These are phyloP conservation scores for Aegilops sharonensis DNA, from an alignment of 176 grass and related monocot species.

Conservation along the genomic window DNA sequence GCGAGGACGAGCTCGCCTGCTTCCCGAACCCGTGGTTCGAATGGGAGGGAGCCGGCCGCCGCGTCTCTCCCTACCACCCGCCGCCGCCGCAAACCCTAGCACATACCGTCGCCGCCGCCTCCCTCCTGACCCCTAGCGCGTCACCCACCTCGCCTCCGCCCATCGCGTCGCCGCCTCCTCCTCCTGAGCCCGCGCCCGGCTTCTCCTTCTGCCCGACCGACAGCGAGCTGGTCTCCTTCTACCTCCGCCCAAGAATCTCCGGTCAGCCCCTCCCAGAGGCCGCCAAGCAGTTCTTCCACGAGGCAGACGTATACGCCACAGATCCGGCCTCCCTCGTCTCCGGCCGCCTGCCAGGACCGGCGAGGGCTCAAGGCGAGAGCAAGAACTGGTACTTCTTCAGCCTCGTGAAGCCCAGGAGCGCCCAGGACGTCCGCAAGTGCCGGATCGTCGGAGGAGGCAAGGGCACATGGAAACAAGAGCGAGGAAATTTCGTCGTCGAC, in stretches of 20 bases:
- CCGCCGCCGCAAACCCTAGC: too few species aligned
- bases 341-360: not conserved
- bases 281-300: not conserved
- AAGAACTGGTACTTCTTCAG: not conserved
- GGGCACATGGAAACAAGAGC: not conserved
- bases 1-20: too few species aligned
- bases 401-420: not conserved
- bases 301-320: not conserved
- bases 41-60: too few species aligned
- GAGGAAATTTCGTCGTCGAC: not conserved
- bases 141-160: too few species aligned
- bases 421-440: not conserved
- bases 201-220: not conserved
- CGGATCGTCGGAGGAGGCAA: slow-evolving; percentile 4
- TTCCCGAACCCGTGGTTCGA: too few species aligned
- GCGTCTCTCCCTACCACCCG: too few species aligned
- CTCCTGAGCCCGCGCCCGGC: too few species aligned
- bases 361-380: not conserved
- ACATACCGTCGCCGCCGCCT: not conserved
- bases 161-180: not conserved
- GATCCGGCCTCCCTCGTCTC: not conserved
- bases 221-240: not conserved
- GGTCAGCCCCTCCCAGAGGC: not conserved
- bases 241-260: not conserved
- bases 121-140: too few species aligned